Conservation (phyloP, 192 early-diverging fungal genomes). For the Coemansia sp. region DNA sequence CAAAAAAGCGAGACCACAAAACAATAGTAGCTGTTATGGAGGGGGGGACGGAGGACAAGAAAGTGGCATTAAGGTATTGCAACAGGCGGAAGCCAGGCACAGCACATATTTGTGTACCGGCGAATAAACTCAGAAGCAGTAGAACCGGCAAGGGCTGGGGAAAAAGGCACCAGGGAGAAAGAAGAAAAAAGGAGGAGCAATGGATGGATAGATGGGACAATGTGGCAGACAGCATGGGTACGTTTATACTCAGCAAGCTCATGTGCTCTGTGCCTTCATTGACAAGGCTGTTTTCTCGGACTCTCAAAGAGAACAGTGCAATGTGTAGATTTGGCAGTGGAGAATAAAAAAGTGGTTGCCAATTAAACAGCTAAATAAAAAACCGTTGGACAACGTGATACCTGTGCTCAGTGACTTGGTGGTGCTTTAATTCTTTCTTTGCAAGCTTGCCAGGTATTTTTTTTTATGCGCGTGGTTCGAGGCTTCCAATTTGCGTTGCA, state of each 20-base stretch:
- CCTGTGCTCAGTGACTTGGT: neutral
- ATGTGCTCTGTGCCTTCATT: neutral
- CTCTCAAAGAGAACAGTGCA: neutral
- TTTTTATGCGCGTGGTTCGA: slow-evolving; percentile 21
- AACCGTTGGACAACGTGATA: neutral
- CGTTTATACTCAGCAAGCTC: neutral
- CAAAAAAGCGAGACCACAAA: neutral
- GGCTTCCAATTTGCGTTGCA: slow-evolving; percentile 8
- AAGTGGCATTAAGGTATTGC: too few species aligned
- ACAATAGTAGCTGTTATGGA: neutral
- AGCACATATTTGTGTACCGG: neutral
- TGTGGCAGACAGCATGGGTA: slow-evolving; percentile 1
- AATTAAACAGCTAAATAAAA: neutral
- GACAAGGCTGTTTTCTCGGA: neutral
- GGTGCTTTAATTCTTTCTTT: neutral
- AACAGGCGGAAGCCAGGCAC: neutral
- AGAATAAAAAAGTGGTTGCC: neutral
- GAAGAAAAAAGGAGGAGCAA: neutral
- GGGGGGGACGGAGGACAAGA: too few species aligned
- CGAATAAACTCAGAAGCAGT: neutral
- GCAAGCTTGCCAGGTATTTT: neutral
- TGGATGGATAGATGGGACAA: neutral
- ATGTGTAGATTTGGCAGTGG: neutral
- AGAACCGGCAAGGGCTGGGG: neutral
- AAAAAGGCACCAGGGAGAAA: neutral